phyloP scores from a whole-genome alignment of 495 filamentous ascomycete species.

The Penicillium verhagenii region DNA sequence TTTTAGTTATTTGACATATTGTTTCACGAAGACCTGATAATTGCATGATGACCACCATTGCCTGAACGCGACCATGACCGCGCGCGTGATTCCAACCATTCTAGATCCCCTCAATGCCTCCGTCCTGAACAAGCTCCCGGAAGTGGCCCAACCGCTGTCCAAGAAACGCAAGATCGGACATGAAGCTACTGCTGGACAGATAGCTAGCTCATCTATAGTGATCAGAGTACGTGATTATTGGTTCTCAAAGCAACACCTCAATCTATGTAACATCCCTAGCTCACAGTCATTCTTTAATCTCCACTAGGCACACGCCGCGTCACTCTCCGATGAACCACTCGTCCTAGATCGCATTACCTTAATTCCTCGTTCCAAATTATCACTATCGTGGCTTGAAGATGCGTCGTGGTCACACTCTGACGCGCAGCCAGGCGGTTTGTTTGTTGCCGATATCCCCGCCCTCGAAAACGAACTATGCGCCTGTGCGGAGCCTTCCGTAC shows the following conservation, averaged over 20 bases:
- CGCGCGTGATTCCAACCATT: slow-evolving; percentile 28
- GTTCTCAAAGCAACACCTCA: not conserved
- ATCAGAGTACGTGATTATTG: slow-evolving; percentile 29
- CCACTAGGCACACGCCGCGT: slow-evolving; percentile 57
- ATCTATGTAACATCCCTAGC: not conserved
- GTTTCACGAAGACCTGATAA: not conserved
- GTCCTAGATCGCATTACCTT: slow-evolving; percentile 59
- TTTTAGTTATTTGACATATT: slow-evolving; percentile 4
- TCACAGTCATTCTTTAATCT: not conserved
- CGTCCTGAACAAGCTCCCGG: slow-evolving; percentile 33
- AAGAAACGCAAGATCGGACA: slow-evolving; percentile 38
- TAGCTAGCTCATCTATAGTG: slow-evolving; percentile 27
- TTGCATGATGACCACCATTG: slow-evolving; percentile 18
- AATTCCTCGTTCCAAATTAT: slow-evolving; percentile 58
- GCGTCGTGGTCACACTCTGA: slow-evolving; percentile 51
- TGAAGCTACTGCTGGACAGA: slow-evolving; percentile 22
- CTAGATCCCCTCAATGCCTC: slow-evolving; percentile 36
- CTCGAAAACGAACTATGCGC: slow-evolving; percentile 53
- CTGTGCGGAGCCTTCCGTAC: slow-evolving; percentile 41
- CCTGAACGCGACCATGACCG: slow-evolving; percentile 38
- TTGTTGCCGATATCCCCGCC: slow-evolving; percentile 59
- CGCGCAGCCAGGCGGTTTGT: slow-evolving; percentile 51
- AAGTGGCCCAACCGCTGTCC: slow-evolving; percentile 23
- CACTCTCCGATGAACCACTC: slow-evolving; percentile 55
- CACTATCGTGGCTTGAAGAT: slow-evolving; percentile 60